phyloP scores from a whole-genome alignment of 495 filamentous ascomycete genomes.

The Hypoxylon perforatum region DNA sequence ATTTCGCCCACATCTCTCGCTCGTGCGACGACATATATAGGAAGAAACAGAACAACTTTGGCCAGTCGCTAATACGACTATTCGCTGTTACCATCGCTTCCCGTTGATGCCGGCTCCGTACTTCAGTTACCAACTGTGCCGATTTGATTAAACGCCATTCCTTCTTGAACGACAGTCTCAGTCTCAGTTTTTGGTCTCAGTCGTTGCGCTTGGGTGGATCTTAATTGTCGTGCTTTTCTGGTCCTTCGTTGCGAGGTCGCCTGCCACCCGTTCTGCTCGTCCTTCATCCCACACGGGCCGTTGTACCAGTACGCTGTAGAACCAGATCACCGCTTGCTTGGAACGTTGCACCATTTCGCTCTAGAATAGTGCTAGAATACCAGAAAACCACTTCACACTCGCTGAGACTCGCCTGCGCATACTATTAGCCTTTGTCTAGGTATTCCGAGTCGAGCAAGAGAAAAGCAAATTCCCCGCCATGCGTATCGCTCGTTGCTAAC shows the following conservation, averaged over 20 bases:
- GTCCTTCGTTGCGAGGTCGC: constrained; percentile 29
- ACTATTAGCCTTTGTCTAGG: constrained; percentile 18
- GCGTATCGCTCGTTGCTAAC: constrained; percentile 8
- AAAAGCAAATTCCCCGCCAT: constrained; percentile 13
- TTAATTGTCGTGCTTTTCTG: constrained; percentile 28
- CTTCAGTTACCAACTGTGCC: constrained; percentile 19
- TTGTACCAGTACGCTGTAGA: constrained; percentile 35
- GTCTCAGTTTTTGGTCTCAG: background rate
- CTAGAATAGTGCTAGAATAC: constrained; percentile 38
- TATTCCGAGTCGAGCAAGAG: constrained; percentile 16
- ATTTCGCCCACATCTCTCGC: constrained; percentile 3
- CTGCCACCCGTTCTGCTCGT: constrained; percentile 31
- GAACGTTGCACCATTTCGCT: constrained; percentile 32
- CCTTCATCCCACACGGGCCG: constrained; percentile 37
- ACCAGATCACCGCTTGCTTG: constrained; percentile 29
- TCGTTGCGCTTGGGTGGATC: constrained; percentile 30
- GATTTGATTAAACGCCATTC: constrained; percentile 14
- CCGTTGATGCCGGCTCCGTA: constrained; percentile 11
- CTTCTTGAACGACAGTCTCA: constrained; percentile 12
- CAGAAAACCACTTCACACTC: background rate
- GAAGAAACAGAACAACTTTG: background rate
- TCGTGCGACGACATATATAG: constrained; percentile 8
- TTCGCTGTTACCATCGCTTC: constrained; percentile 8
- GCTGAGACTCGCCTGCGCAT: constrained; percentile 15
- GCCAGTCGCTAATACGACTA: constrained; percentile 26